Evolutionary conservation across 345 rosid genomes (phyloP), one percentile per base, ranked within the genome.

Genomic region (Firmiana major): DNA sequence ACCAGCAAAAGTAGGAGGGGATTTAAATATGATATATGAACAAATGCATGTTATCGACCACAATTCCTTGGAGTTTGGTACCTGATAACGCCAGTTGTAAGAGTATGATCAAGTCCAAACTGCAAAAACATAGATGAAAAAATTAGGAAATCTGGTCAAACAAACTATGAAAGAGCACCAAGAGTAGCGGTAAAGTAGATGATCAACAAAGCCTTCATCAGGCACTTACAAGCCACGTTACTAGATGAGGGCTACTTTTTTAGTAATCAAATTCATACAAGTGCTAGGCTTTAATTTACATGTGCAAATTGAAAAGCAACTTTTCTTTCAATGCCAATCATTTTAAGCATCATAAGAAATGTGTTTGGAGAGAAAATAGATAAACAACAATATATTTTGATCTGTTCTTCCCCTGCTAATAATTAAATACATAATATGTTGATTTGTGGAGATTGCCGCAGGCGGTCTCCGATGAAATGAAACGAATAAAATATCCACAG

Each of bases 31-130:
- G 57, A 22, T 17, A 69, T 26, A 69, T 21, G 26, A n/a, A 57
- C 12, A 3, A 58, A 58, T 22, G 34, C 15, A 58, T 22, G 26
- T 4, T 58, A 58, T 69, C 4, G 22, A 48, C 22, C 22, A 48
- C 22, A 26, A 53, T 79, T 36, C 1, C 72, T 10, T 48, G 66
- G 67, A 51, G 26, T 17, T 59, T 63, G 71, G 10, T 84, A 95
- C 99, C 98, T 95, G 80, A 95, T 95, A 71, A 95, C 98, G 28
- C 98, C 99, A 74, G 97, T 95, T 54, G 99, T 95, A 43, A 95
- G 93, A 24, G 98, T 95, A 70, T 95, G 98, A 83, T 95, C 98
- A 71, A 95, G 94, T 79, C 99, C 99, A 85, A 95, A 95, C 98
- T 95, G 89, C 86, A 82, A 73, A 79, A 72, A 70, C 45, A 74